Conservation (phyloP, 768 basidiomycete genomes). For the Boletus subcaerulescens region DNA sequence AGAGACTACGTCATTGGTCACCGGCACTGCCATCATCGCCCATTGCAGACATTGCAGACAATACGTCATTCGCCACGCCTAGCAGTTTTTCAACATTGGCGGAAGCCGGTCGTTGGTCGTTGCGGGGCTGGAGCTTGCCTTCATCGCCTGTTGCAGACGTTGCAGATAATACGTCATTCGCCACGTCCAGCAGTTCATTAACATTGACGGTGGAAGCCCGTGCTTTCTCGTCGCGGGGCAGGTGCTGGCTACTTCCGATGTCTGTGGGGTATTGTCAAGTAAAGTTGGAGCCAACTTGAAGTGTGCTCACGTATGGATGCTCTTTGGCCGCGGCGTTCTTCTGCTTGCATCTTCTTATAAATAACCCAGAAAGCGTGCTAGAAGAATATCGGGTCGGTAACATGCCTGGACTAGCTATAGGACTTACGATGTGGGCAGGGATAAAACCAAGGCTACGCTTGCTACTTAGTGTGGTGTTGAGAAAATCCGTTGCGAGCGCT, state of each 20-base stretch:
- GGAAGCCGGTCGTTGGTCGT: too few relatives aligned
- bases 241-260: conserved; percentile 38
- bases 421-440: conserved; percentile 54
- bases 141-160: too few relatives aligned
- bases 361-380: conserved; percentile 89
- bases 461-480: conserved; percentile 1
- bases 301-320: conserved; percentile 68
- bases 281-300: neutral
- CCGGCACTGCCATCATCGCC: too few relatives aligned
- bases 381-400: neutral
- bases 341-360: conserved; percentile 86
- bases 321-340: conserved; percentile 74
- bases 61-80: too few relatives aligned
- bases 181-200: too few relatives aligned
- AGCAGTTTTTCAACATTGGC: too few relatives aligned
- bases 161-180: too few relatives aligned
- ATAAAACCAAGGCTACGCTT: conserved; percentile 66
- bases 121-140: too few relatives aligned
- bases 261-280: conserved; percentile 23
- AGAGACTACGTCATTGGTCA: too few relatives aligned
- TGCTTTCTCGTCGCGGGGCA: conserved; percentile 23
- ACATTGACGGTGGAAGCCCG: too few relatives aligned
- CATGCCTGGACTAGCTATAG: too few relatives aligned
- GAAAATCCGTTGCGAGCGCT: conserved; percentile 18
- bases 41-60: too few relatives aligned